Percentiles rank a stretch among this genome's conserved stretches.
These are phyloP conservation scores for Orbilia quercus DNA, from an alignment of 2,329 filamentous ascomycete genomes.

Conservation along the genomic window DNA sequence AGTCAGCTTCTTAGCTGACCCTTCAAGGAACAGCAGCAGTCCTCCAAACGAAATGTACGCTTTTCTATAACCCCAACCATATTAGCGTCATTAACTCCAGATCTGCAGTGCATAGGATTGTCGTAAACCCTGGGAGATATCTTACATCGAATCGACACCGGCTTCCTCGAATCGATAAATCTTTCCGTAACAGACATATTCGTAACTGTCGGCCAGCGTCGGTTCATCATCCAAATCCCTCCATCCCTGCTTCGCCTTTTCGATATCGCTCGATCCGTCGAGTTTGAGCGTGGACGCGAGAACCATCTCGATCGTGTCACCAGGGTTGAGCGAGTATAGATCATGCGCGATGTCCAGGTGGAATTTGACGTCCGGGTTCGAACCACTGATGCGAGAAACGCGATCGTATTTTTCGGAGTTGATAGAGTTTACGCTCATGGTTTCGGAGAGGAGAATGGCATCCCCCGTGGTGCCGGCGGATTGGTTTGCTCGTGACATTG, in stretches of 20 bases:
- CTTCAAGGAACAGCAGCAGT: conserved; percentile 87
- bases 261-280: conserved; percentile 74
- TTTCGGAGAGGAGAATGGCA: conserved; percentile 92
- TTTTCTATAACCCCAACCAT: conserved; percentile 71
- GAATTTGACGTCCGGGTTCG: conserved; percentile 79
- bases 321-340: conserved; percentile 80
- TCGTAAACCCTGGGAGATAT: background rate
- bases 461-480: conserved; percentile 68
- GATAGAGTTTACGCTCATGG: conserved; percentile 81
- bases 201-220: conserved; percentile 80
- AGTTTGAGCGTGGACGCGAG: conserved; percentile 86
- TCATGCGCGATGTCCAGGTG: conserved; percentile 94
- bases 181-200: conserved; percentile 89
- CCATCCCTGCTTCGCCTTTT: conserved; percentile 75
- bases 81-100: conserved; percentile 20
- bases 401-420: conserved; percentile 94
- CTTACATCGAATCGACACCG: conserved; percentile 81
- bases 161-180: conserved; percentile 88
- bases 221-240: conserved; percentile 73
- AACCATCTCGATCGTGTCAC: conserved; percentile 82
- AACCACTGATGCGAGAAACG: conserved; percentile 84
- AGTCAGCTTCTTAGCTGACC: conserved; percentile 94
- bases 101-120: no score
- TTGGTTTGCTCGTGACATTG: conserved; percentile 32
- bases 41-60: conserved; percentile 95